phyloP scores from a whole-genome alignment of 352 stramenopile species.

The Saprolegnia parasitica region DNA sequence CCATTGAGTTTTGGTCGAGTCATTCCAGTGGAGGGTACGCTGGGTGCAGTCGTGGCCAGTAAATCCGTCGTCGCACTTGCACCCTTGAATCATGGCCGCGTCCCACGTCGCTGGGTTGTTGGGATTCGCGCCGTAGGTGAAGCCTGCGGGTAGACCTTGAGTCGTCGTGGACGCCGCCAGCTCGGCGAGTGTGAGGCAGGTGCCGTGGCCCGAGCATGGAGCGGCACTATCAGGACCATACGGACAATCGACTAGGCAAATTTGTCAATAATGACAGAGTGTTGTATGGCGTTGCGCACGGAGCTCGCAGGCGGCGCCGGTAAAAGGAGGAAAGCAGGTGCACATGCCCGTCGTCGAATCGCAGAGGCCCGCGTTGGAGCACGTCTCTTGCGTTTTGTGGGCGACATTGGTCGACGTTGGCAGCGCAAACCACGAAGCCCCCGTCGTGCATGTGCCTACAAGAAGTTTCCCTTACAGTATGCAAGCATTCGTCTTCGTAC shows the following conservation, averaged over 20 bases:
- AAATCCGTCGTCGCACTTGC: conserved; percentile 88
- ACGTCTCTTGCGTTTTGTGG: conserved; percentile 48
- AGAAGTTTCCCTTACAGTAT: no score
- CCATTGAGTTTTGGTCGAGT: not conserved
- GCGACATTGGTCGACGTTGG: conserved; percentile 44
- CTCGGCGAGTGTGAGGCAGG: conserved; percentile 68
- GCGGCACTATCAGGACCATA: conserved; percentile 60
- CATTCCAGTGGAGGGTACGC: not conserved
- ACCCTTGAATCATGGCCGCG: conserved; percentile 68
- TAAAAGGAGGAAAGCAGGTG: conserved; percentile 55
- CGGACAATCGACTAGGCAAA: conserved; percentile 6
- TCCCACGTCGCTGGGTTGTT: conserved; percentile 80
- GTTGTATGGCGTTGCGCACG: conserved; percentile 31
- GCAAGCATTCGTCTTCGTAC: no score
- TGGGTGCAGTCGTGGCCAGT: conserved; percentile 85
- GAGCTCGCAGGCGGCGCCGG: conserved; percentile 50
- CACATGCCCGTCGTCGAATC: conserved; percentile 52
- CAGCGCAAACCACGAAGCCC: conserved; percentile 55
- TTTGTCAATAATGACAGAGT: not conserved
- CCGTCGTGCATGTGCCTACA: conserved; percentile 56
- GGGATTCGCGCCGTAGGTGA: conserved; percentile 60
- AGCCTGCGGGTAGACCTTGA: conserved; percentile 44
- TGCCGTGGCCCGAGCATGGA: conserved; percentile 60
- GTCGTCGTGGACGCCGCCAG: conserved; percentile 56
- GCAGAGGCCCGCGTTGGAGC: conserved; percentile 60